Evolutionary conservation across 176 grass and related monocot species (phyloP).

Genomic region (Stipa capillata): DNA sequence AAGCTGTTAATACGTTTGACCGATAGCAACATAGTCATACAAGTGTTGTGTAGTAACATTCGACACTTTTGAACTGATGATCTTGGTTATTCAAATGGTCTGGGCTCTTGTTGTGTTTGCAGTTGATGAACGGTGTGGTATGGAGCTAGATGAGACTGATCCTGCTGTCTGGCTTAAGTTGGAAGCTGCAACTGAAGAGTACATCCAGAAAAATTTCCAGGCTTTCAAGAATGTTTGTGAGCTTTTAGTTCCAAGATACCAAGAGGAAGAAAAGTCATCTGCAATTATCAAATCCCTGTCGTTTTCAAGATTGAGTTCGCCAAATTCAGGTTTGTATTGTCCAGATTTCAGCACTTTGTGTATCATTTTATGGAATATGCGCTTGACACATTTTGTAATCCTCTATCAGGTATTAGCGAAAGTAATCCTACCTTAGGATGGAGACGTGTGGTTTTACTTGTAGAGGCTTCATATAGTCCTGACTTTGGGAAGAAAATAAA

Average conservation of each 20-base stretch:
- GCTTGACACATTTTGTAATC: conserved; percentile 6
- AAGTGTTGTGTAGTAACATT: neutral
- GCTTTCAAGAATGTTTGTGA: conserved; percentile 86
- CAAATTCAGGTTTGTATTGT: conserved; percentile 60
- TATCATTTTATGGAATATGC: neutral
- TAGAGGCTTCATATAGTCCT: conserved; percentile 74
- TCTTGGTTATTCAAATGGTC: conserved; percentile 12
- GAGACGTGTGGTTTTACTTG: conserved; percentile 89
- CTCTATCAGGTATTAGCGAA: conserved; percentile 50
- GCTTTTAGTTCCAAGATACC: conserved; percentile 67
- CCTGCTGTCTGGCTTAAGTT: conserved; percentile 86
- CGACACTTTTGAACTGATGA: neutral
- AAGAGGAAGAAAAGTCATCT: conserved; percentile 54
- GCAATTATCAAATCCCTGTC: conserved; percentile 67
- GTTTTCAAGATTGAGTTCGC: conserved; percentile 51
- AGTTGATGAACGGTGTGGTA: conserved; percentile 98
- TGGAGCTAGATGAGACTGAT: conserved; percentile 98
- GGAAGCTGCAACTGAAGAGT: conserved; percentile 91
- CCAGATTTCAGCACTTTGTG: neutral
- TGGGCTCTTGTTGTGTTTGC: conserved; percentile 23
- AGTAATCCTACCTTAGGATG: conserved; percentile 82
- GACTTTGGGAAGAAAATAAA: conserved; percentile 67
- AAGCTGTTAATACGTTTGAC: neutral
- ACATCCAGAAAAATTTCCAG: conserved; percentile 69
- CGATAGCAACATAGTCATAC: conserved; percentile 3